These are phyloP conservation scores for Scortechinia acanthostroma DNA, from an alignment of 2,329 filamentous ascomycete species.

Conservation along the genomic window DNA sequence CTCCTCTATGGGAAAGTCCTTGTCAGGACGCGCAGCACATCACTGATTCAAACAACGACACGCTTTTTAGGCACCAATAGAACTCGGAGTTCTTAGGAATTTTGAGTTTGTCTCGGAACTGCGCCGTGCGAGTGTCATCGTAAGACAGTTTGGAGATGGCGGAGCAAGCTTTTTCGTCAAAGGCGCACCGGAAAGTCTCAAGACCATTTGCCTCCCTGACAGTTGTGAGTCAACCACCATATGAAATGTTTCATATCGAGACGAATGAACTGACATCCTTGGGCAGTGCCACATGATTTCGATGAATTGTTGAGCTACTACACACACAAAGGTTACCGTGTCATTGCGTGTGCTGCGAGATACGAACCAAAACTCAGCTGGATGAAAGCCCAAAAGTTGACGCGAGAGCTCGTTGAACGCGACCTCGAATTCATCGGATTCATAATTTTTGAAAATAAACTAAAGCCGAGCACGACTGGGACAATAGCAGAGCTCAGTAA, in stretches of 20 bases:
- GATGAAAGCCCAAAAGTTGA: constrained; percentile 93
- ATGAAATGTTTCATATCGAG: not conserved
- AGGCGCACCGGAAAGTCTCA: constrained; percentile 92
- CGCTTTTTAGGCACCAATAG: constrained; percentile 19
- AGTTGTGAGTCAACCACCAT: constrained; percentile 51
- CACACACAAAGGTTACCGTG: constrained; percentile 90
- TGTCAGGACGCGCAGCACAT: too few species aligned
- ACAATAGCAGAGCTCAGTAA: constrained; percentile 76
- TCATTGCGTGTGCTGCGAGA: constrained; percentile 90
- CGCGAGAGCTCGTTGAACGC: constrained; percentile 75
- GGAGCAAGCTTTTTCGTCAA: constrained; percentile 89
- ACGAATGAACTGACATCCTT: constrained; percentile 3
- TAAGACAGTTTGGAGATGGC: constrained; percentile 77
- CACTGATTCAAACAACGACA: too few species aligned
- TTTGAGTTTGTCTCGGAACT: constrained; percentile 96
- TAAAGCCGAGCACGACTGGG: constrained; percentile 77
- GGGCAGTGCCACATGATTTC: constrained; percentile 74
- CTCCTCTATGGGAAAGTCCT: too few species aligned
- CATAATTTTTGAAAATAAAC: constrained; percentile 97
- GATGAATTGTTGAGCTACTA: constrained; percentile 84
- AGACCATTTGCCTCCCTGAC: constrained; percentile 78
- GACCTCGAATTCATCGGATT: constrained; percentile 85
- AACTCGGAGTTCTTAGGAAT: constrained; percentile 81
- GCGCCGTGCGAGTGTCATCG: constrained; percentile 84
- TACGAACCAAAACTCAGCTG: constrained; percentile 82